These are phyloP conservation scores for Scheffersomyces quercinus DNA, from an alignment of 1,139 yeast genomes.

Conservation along the genomic window DNA sequence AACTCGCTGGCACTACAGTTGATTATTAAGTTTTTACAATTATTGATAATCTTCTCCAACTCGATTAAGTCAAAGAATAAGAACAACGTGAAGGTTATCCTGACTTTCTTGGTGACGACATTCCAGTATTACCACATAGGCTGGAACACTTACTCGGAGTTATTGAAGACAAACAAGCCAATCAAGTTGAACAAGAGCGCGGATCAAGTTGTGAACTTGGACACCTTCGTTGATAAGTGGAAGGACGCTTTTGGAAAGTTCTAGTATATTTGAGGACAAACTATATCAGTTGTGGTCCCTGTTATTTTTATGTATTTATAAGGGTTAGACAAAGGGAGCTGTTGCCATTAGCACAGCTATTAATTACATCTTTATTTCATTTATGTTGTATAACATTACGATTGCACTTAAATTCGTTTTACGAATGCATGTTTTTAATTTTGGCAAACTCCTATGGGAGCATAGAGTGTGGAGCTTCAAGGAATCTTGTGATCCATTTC, in stretches of 20 bases:
- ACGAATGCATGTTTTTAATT: constrained; percentile 2
- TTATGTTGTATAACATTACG: background rate
- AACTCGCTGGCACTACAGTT: constrained; percentile 31
- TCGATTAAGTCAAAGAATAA: constrained; percentile 34
- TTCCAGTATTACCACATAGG: constrained; percentile 45
- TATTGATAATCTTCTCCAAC: constrained; percentile 37
- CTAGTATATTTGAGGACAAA: background rate
- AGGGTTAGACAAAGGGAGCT: background rate
- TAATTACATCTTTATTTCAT: background rate
- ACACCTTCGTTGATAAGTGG: constrained; percentile 44
- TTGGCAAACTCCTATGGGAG: background rate
- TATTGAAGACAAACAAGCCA: constrained; percentile 35
- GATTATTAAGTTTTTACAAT: constrained; percentile 32
- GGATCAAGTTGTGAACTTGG: constrained; percentile 36
- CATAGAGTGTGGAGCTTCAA: no score
- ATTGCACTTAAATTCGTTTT: constrained; percentile 6
- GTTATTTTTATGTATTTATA: background rate
- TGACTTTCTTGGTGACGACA: constrained; percentile 36
- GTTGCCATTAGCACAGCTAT: background rate
- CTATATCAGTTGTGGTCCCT: background rate
- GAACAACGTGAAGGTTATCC: constrained; percentile 33
- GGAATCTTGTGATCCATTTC: no score
- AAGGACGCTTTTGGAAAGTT: constrained; percentile 22
- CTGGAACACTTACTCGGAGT: constrained; percentile 41
- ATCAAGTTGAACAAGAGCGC: constrained; percentile 39